These are phyloP conservation scores for Coffea humblotiana DNA, from an alignment of 305 asterid species.

Conservation along the genomic window DNA sequence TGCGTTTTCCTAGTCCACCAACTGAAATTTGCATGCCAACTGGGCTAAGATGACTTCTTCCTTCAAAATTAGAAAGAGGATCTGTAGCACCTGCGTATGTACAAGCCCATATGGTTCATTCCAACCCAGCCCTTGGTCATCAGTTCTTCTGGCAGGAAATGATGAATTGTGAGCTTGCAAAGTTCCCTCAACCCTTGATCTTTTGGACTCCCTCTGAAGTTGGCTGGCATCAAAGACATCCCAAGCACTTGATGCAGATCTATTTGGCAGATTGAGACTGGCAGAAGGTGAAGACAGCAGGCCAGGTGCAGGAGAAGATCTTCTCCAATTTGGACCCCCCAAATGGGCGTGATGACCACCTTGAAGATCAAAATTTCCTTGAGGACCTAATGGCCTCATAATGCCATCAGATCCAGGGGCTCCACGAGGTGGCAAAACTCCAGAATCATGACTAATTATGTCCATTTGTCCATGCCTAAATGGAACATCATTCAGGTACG, in stretches of 20 bases:
- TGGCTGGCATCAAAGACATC: conserved; percentile 67
- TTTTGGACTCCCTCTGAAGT: conserved; percentile 73
- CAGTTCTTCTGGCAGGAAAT: conserved; percentile 46
- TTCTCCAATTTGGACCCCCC: conserved; percentile 78
- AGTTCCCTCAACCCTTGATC: conserved; percentile 62
- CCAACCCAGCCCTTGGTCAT: conserved; percentile 33
- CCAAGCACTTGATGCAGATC: conserved; percentile 59
- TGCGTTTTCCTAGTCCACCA: conserved; percentile 45
- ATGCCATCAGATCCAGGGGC: conserved; percentile 54
- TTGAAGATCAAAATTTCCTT: conserved; percentile 50
- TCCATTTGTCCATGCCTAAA: conserved; percentile 70
- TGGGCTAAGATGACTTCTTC: conserved; percentile 29
- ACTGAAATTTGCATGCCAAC: conserved; percentile 25
- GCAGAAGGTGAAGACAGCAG: conserved; percentile 64
- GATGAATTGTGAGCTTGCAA: conserved; percentile 33
- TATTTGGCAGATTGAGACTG: conserved; percentile 40
- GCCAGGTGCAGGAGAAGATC: conserved; percentile 69
- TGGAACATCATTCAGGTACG: conserved; percentile 44
- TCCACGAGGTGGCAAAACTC: conserved; percentile 52
- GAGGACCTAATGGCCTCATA: conserved; percentile 60
- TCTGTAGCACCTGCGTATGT: conserved; percentile 31
- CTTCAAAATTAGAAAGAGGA: conserved; percentile 32
- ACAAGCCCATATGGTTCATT: conserved; percentile 50
- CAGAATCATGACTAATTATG: conserved; percentile 52
- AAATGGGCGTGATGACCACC: conserved; percentile 45